Base-by-base conservation (phyloP, 352 stramenopile species). In the Phytophthora fragariaefolia region DNA sequence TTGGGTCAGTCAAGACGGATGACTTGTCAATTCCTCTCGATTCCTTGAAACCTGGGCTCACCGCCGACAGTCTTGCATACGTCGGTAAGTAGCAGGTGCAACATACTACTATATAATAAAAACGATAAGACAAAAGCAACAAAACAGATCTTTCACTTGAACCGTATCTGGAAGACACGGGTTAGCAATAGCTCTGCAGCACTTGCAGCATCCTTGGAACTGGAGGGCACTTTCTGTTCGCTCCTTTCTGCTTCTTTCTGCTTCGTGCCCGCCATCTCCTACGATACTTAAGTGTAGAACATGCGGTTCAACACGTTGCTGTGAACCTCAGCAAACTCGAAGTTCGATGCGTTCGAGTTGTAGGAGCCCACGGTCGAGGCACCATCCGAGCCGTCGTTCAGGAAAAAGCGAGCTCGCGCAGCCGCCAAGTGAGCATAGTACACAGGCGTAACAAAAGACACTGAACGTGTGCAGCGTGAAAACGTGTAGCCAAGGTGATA, bases 341-440 rank as follows among this genome's bases (percentile, higher is more conserved):
- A 87, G 50, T 60, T 83, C 38, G 77, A 87, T 36, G 66, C 51
- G 45, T 74, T 83, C 34, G 78, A 87, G 62, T 72, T 82, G 73
- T 74, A 80, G 26, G 80, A 87, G 22, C 76, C 76, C 28, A 87
- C 76, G 5, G 40, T 65, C 12, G 57, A 65, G 69, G 69, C 67
- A 23, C 76, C 80, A 52, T 89, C 77, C 28, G 80, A 89, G 13
- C 53, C 79, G 8, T 90, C 87, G 49, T 86, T 71, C 45, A 90
- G 43, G 57, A 92, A 96, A 63, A 93, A 94, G 22, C 89, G 85
- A 18, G 87, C 89, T 27, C 89, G 85, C 23, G 87, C 91, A 42
- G 87, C 87, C 40, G 92, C 67, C 47, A 96, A 75, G 56, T 96
- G 87, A 23, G 89, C 84, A 56, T 96, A 96, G 69, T 96, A 96